These are phyloP conservation scores for Niveomyces coronatus DNA, from an alignment of 2,329 filamentous ascomycete genomes.

Conservation along the genomic window DNA sequence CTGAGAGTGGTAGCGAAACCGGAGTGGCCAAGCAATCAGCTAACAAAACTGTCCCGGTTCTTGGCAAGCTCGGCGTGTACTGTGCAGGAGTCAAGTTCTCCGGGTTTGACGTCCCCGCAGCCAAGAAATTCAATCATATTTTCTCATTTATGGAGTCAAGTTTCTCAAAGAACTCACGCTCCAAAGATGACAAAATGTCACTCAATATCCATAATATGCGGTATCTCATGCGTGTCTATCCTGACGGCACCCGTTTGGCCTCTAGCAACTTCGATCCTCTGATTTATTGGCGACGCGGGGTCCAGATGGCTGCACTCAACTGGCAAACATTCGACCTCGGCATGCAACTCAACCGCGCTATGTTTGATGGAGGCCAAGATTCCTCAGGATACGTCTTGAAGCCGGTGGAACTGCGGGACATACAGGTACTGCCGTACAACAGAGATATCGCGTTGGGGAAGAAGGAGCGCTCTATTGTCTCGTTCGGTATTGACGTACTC, in stretches of 20 bases:
- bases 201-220: conserved; percentile 86
- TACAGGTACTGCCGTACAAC: conserved; percentile 46
- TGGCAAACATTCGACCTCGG: conserved; percentile 97
- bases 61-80: conserved; percentile 79
- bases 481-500: conserved; percentile 78
- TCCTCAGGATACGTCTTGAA: conserved; percentile 89
- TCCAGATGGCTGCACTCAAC: conserved; percentile 96
- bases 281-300: conserved; percentile 86
- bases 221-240: conserved; percentile 90
- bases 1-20: conserved; percentile 57
- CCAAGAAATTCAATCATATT: conserved; percentile 85
- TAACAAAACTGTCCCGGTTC: conserved; percentile 76
- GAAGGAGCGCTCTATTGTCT: conserved; percentile 70
- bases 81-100: conserved; percentile 68
- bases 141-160: conserved; percentile 89
- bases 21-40: conserved; percentile 45
- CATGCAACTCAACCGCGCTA: conserved; percentile 93
- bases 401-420: conserved; percentile 71
- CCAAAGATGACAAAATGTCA: conserved; percentile 63
- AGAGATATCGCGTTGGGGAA: conserved; percentile 46
- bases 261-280: conserved; percentile 94
- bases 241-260: conserved; percentile 66
- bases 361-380: conserved; percentile 87
- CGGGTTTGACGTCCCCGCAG: conserved; percentile 67
- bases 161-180: conserved; percentile 71